Percentiles rank a stretch among this genome's conserved stretches.
These are phyloP conservation scores for Pythium monospermum DNA, from an alignment of 352 stramenopile genomes.

Conservation along the genomic window DNA sequence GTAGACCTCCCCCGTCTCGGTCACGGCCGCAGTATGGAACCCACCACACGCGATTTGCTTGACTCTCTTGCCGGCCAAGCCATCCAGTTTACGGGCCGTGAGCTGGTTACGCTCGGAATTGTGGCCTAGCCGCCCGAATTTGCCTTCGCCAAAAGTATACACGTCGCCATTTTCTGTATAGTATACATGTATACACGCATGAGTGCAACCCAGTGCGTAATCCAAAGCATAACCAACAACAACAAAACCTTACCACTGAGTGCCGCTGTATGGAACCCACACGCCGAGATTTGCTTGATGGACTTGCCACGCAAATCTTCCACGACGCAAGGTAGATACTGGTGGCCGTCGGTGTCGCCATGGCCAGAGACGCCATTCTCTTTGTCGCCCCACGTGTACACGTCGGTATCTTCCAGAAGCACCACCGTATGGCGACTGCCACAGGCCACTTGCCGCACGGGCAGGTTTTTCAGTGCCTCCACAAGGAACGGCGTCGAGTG, in stretches of 20 bases:
- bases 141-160: slow-evolving; percentile 93
- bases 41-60: slow-evolving; percentile 87
- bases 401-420: slow-evolving; percentile 81
- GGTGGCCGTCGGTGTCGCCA: slow-evolving; percentile 93
- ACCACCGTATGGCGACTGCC: slow-evolving; percentile 93
- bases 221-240: neutral
- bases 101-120: slow-evolving; percentile 82
- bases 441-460: slow-evolving; percentile 92
- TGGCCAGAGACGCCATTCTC: slow-evolving; percentile 95
- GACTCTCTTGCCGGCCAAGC: slow-evolving; percentile 61
- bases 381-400: slow-evolving; percentile 95
- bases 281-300: slow-evolving; percentile 88
- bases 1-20: slow-evolving; percentile 81
- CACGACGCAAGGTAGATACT: slow-evolving; percentile 91
- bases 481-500: slow-evolving; percentile 93
- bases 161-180: slow-evolving; percentile 82
- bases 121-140: slow-evolving; percentile 83
- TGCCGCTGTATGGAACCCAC: slow-evolving; percentile 82
- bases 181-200: neutral
- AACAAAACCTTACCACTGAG: slow-evolving; percentile 39
- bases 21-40: slow-evolving; percentile 84
- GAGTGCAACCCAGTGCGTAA: neutral
- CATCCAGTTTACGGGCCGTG: slow-evolving; percentile 67
- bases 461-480: slow-evolving; percentile 88
- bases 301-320: slow-evolving; percentile 83